Conservation (phyloP, 306 rosid genomes). For the Cucumis hystrix region DNA sequence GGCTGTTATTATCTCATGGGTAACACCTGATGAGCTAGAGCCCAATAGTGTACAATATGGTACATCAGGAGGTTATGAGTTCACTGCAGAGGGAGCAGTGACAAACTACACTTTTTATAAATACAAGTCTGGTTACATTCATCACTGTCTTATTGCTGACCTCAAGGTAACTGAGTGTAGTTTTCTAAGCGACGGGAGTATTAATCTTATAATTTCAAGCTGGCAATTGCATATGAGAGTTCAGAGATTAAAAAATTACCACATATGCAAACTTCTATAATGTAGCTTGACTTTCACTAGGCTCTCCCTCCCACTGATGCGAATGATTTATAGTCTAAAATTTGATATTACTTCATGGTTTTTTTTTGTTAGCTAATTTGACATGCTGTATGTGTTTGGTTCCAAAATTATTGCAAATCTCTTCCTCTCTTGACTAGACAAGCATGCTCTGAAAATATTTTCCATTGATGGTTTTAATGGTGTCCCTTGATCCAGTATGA, state of each 20-base stretch:
- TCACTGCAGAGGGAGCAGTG: conserved; percentile 39
- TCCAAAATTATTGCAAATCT: background rate
- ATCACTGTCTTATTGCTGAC: conserved; percentile 67
- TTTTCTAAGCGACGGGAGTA: background rate
- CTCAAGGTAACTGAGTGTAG: conserved; percentile 44
- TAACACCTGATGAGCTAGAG: conserved; percentile 62
- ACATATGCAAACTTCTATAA: background rate
- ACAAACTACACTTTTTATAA: conserved; percentile 61
- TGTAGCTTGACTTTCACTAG: background rate
- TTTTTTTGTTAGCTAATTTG: background rate
- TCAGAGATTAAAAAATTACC: background rate
- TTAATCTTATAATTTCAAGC: background rate
- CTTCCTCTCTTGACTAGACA: background rate
- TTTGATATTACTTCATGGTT: background rate
- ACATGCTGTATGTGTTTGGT: background rate
- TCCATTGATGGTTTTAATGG: conserved; percentile 4
- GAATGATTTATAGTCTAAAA: background rate
- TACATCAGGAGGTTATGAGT: conserved; percentile 24
- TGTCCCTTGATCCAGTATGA: conserved; percentile 39
- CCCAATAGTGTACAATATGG: conserved; percentile 51
- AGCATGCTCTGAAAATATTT: background rate
- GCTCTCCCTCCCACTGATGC: background rate
- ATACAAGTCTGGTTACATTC: conserved; percentile 82
- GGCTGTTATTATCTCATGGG: conserved; percentile 89
- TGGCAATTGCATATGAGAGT: background rate